These are phyloP conservation scores for Phytophthora macrochlamydospora DNA, from an alignment of 352 stramenopile genomes.

Conservation along the genomic window DNA sequence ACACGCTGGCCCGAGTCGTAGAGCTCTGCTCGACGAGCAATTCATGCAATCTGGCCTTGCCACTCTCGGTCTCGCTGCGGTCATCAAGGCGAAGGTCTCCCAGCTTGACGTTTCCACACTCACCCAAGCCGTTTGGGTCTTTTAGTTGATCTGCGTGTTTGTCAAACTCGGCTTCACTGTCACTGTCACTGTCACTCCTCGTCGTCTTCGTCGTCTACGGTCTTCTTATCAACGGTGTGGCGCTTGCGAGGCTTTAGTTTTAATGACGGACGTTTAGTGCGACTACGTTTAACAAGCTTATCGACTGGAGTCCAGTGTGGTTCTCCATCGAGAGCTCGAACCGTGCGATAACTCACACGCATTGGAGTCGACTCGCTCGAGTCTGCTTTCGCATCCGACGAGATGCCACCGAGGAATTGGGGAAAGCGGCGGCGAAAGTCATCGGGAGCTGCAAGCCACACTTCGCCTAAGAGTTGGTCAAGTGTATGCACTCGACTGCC, in stretches of 20 bases:
- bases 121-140: neutral
- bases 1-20: neutral
- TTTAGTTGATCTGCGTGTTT: slow-evolving; percentile 7
- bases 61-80: slow-evolving; percentile 16
- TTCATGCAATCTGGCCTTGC: slow-evolving; percentile 14
- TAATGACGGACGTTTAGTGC: neutral
- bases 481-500: slow-evolving; percentile 22
- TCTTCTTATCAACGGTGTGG: slow-evolving; percentile 1
- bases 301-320: slow-evolving; percentile 17
- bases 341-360: slow-evolving; percentile 16
- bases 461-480: slow-evolving; percentile 19
- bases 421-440: slow-evolving; percentile 19
- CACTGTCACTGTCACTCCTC: neutral
- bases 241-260: slow-evolving; percentile 20
- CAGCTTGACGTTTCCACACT: slow-evolving; percentile 14
- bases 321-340: slow-evolving; percentile 2
- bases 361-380: neutral
- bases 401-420: slow-evolving; percentile 16
- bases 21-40: slow-evolving; percentile 21
- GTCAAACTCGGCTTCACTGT: slow-evolving; percentile 16
- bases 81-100: slow-evolving; percentile 26
- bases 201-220: neutral
- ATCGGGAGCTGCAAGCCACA: slow-evolving; percentile 18
- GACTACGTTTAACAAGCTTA: slow-evolving; percentile 22
- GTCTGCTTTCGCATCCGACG: neutral